Percentiles rank a stretch among this genome's conserved stretches.
These are phyloP conservation scores for Capsella rubella DNA, from an alignment of 441 rosid species.

Conservation along the genomic window DNA sequence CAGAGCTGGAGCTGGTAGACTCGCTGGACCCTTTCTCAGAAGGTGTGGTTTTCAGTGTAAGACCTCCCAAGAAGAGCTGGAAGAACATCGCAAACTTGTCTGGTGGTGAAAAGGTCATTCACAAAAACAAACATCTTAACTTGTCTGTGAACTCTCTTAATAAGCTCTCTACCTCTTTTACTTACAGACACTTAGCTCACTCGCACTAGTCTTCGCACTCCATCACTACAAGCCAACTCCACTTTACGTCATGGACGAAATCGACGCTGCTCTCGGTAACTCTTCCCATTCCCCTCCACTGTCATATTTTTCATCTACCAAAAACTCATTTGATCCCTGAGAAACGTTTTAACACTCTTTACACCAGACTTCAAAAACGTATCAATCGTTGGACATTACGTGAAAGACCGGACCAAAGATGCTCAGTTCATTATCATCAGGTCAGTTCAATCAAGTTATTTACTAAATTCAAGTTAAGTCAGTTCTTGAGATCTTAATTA, in stretches of 20 bases:
- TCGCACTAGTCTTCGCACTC: slow-evolving; percentile 97
- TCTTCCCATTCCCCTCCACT: not conserved
- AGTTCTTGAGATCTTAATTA: slow-evolving; percentile 18
- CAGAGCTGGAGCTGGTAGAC: slow-evolving; percentile 98
- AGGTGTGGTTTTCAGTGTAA: slow-evolving; percentile 97
- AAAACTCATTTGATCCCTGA: slow-evolving; percentile 11
- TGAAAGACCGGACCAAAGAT: slow-evolving; percentile 93
- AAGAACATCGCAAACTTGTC: slow-evolving; percentile 95
- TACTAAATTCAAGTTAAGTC: not conserved
- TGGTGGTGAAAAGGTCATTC: slow-evolving; percentile 93
- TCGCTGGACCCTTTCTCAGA: slow-evolving; percentile 98
- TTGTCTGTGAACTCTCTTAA: slow-evolving; percentile 12
- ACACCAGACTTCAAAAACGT: slow-evolving; percentile 92
- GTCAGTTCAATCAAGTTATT: slow-evolving; percentile 43
- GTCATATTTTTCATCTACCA: not conserved
- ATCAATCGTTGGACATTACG: slow-evolving; percentile 96
- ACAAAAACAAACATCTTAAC: slow-evolving; percentile 21
- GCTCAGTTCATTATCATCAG: slow-evolving; percentile 97
- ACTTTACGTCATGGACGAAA: slow-evolving; percentile 97
- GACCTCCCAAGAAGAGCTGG: slow-evolving; percentile 99
- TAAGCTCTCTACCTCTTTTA: slow-evolving; percentile 17
- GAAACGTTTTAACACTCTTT: slow-evolving; percentile 6
- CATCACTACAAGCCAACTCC: slow-evolving; percentile 99
- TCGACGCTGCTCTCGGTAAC: slow-evolving; percentile 92
- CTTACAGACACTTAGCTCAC: slow-evolving; percentile 93